Evolutionary conservation across 495 filamentous ascomycete species (phyloP).

Genomic region (Neurospora discreta): DNA sequence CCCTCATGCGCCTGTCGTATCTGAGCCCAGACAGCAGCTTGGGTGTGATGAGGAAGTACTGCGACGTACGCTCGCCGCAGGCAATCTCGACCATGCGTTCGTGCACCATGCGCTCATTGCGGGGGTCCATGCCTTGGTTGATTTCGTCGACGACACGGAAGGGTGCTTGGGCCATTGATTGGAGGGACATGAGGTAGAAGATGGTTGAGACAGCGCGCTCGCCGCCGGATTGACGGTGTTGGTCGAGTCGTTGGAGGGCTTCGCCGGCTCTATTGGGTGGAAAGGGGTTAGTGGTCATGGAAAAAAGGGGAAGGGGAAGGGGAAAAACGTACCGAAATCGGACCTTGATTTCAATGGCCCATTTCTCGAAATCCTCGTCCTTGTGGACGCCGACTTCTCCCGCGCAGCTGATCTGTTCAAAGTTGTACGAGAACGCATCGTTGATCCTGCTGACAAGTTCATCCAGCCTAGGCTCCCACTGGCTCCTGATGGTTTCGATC

Average conservation of each 20-base stretch:
- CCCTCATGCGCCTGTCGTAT: constrained; percentile 82
- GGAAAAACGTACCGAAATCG: constrained; percentile 65
- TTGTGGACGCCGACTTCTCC: constrained; percentile 78
- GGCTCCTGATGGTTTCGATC: constrained; percentile 43
- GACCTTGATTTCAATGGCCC: constrained; percentile 88
- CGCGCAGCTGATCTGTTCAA: constrained; percentile 89
- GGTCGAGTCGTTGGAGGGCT: constrained; percentile 68
- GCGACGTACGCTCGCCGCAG: constrained; percentile 57
- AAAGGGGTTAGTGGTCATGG: neutral
- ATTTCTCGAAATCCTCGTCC: constrained; percentile 80
- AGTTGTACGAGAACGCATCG: constrained; percentile 79
- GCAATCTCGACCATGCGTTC: constrained; percentile 93
- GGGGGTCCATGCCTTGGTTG: constrained; percentile 98
- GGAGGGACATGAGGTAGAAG: constrained; percentile 98
- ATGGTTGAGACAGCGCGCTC: constrained; percentile 95
- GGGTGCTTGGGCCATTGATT: constrained; percentile 86
- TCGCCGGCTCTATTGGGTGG: constrained; percentile 56
- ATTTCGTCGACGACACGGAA: constrained; percentile 99
- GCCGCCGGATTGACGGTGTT: constrained; percentile 90
- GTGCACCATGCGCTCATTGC: constrained; percentile 96
- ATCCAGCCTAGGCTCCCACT: constrained; percentile 84
- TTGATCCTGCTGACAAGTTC: constrained; percentile 68
- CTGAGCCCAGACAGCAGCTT: constrained; percentile 77
- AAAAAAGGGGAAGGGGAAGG: neutral
- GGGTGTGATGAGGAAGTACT: constrained; percentile 96